Evolutionary conservation across 2,329 filamentous ascomycete species (phyloP).

Genomic region (Trichoderma breve): DNA sequence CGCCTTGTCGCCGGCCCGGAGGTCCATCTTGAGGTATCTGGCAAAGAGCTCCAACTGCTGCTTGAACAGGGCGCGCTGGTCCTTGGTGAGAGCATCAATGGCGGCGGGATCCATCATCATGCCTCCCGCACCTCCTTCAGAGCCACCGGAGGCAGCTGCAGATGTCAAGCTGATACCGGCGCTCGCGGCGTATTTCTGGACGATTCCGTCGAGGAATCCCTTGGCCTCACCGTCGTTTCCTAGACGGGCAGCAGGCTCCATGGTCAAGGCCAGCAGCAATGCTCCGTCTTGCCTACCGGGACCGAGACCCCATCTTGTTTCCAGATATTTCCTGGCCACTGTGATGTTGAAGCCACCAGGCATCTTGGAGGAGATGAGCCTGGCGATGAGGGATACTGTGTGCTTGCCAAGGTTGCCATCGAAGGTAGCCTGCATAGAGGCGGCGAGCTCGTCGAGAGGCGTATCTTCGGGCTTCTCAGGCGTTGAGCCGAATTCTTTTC

Average conservation of each 20-base stretch:
- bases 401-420: slow-evolving; percentile 98
- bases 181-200: slow-evolving; percentile 83
- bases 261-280: slow-evolving; percentile 82
- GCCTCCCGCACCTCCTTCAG: slow-evolving; percentile 68
- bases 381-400: slow-evolving; percentile 86
- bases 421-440: slow-evolving; percentile 96
- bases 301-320: slow-evolving; percentile 87
- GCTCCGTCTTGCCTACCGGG: slow-evolving; percentile 88
- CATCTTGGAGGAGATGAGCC: slow-evolving; percentile 98
- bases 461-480: slow-evolving; percentile 98
- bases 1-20: slow-evolving; percentile 94
- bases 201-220: slow-evolving; percentile 80
- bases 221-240: slow-evolving; percentile 90
- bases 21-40: slow-evolving; percentile 94
- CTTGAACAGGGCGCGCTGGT: slow-evolving; percentile 94
- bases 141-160: slow-evolving; percentile 69
- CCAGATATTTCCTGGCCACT: slow-evolving; percentile 88
- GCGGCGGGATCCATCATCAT: slow-evolving; percentile 99
- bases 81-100: slow-evolving; percentile 94
- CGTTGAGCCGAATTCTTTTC: slow-evolving; percentile 97
- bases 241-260: slow-evolving; percentile 85
- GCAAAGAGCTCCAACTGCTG: slow-evolving; percentile 95
- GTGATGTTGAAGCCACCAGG: slow-evolving; percentile 99
- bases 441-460: slow-evolving; percentile 90
- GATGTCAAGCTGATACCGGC: slow-evolving; percentile 82